Evolutionary conservation across 257 asterid genomes (phyloP), one percentile per base, ranked within the genome.

Genomic region (Solanum virginianum): DNA sequence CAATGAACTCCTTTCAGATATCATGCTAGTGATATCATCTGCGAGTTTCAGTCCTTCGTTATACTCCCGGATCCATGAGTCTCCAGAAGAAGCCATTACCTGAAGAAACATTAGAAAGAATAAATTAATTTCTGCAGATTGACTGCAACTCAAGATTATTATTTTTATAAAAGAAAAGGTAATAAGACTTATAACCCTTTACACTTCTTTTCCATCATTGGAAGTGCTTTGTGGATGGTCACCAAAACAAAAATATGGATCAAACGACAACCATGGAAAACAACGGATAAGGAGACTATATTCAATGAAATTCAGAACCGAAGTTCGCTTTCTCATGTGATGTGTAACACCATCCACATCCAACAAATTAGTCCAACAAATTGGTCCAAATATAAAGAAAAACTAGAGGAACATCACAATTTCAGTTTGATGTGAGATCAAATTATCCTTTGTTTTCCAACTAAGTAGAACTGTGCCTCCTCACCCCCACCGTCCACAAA

Each of bases 11-110:
- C 95, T 93, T 87, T 94, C 97, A 20, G 96, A 92, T 84, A 97
- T 95, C 99, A 97, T 97, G 90, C 69, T 86, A 80, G 88, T 92
- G 82, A 97, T 92, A 85, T 95, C 98, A 18, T 97, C 98, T 22
- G 98, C 94, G 84, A 95, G 96, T 89, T 86, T 91, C 85, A 90
- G 93, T 59, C 98, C 98, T 90, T 95, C 99, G 80, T 95, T 95
- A 87, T 95, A 97, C 91, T 94, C 98, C 93, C 93, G 93, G 66
- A 94, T 95, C 99, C 99, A 97, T 7, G 94, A 81, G 82, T 97
- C 99, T 54, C 91, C 92, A 20, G 97, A 88, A 82, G 94, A 90
- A 54, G 94, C 99, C 98, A 95, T 95, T 89, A 79, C 79, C 90
- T 90, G 87, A 47, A 29, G 85, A 24, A 68, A 66, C n/a, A 60